phyloP scores from a whole-genome alignment of 495 filamentous ascomycete species.

The Neurospora cerealis region DNA sequence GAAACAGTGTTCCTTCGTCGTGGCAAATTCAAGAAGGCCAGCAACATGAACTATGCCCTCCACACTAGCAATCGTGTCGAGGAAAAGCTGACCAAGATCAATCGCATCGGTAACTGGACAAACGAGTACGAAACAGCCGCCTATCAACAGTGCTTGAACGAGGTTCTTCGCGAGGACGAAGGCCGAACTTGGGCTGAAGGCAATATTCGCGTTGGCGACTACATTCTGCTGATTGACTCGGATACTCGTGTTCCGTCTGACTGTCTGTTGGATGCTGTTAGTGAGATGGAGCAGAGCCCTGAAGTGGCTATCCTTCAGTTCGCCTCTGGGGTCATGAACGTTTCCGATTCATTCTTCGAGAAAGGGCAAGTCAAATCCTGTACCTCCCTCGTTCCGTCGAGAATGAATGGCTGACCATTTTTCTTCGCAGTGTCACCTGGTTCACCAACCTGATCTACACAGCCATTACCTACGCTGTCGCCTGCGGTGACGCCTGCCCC shows the following conservation, averaged over 20 bases:
- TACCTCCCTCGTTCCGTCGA: neutral
- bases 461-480: conserved; percentile 55
- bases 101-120: conserved; percentile 36
- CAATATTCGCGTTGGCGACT: conserved; percentile 60
- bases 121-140: conserved; percentile 40
- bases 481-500: conserved; percentile 60
- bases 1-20: conserved; percentile 41
- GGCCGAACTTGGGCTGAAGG: conserved; percentile 60
- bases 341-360: conserved; percentile 51
- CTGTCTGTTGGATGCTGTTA: conserved; percentile 57
- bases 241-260: conserved; percentile 59
- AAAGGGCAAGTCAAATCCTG: conserved; percentile 30
- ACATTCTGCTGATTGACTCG: conserved; percentile 58
- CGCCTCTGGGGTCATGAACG: conserved; percentile 61
- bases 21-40: conserved; percentile 67
- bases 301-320: conserved; percentile 63
- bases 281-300: conserved; percentile 62
- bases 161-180: conserved; percentile 47
- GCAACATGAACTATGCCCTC: conserved; percentile 64
- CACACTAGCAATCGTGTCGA: conserved; percentile 50
- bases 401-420: neutral
- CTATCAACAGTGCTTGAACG: conserved; percentile 38
- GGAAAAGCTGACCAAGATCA: conserved; percentile 38
- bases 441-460: conserved; percentile 68
- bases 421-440: conserved; percentile 45